phyloP scores from a whole-genome alignment of 768 basidiomycete genomes.

The Fomitopsis pulvina region DNA sequence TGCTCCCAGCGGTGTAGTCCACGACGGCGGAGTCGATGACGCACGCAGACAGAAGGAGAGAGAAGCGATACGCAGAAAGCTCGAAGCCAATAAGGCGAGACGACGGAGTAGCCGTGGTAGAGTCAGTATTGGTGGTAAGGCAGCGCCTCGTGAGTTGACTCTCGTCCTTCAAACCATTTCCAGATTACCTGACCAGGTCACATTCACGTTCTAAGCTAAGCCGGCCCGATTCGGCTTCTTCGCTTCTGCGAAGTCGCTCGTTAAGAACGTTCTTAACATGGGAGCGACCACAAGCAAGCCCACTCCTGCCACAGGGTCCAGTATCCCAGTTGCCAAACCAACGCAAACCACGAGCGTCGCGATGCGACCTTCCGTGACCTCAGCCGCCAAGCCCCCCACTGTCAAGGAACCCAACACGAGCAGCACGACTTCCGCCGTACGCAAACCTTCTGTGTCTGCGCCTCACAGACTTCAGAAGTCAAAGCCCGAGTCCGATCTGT shows the following conservation, averaged over 20 bases:
- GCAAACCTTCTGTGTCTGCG: neutral
- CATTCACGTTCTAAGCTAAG: slow-evolving; percentile 33
- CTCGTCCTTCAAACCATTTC: neutral
- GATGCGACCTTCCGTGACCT: neutral
- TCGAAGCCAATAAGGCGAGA: slow-evolving; percentile 61
- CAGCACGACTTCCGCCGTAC: slow-evolving; percentile 3
- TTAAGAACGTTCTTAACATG: slow-evolving; percentile 69
- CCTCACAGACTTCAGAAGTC: slow-evolving; percentile 8
- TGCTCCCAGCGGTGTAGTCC: slow-evolving; percentile 15
- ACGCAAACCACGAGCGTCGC: slow-evolving; percentile 6
- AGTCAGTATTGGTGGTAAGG: slow-evolving; percentile 28
- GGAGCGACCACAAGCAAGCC: slow-evolving; percentile 29
- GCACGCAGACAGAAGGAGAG: slow-evolving; percentile 36
- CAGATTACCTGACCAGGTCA: slow-evolving; percentile 2
- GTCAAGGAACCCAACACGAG: slow-evolving; percentile 4
- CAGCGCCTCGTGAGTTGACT: slow-evolving; percentile 30
- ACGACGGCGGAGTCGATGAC: slow-evolving; percentile 23
- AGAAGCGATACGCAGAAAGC: slow-evolving; percentile 54
- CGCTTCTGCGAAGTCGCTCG: slow-evolving; percentile 60
- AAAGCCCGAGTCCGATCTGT: neutral
- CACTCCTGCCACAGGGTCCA: slow-evolving; percentile 14
- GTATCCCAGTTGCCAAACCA: slow-evolving; percentile 23
- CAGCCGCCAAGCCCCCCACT: neutral
- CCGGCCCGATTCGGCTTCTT: slow-evolving; percentile 65
- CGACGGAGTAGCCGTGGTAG: slow-evolving; percentile 62